Percentiles rank a stretch among this genome's conserved stretches.
These are phyloP conservation scores for Picea glauca DNA, from an alignment of 75 land plant genomes.

Conservation along the genomic window DNA sequence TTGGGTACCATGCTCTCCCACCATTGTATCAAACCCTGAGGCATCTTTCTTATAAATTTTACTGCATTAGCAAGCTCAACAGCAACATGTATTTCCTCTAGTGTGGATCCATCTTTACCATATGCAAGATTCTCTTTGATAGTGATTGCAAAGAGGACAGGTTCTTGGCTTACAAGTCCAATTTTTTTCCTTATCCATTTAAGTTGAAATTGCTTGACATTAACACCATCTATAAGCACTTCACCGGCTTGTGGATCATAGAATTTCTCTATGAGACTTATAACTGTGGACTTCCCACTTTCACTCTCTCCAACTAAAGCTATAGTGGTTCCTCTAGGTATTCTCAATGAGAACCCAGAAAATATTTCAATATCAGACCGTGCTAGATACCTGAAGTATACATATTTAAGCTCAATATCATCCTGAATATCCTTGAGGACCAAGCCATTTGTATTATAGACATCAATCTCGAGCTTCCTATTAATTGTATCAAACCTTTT, in stretches of 20 bases:
- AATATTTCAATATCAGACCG: constrained; percentile 36
- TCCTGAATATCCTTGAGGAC: constrained; percentile 37
- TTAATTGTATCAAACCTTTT: constrained; percentile 40
- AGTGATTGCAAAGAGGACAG: constrained; percentile 49
- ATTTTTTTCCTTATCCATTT: constrained; percentile 50
- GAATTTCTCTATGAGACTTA: constrained; percentile 41
- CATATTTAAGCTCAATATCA: constrained; percentile 40
- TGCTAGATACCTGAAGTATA: constrained; percentile 41
- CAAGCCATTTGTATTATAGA: constrained; percentile 33
- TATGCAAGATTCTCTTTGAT: constrained; percentile 52
- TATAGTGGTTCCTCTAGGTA: constrained; percentile 39
- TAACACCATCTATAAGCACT: constrained; percentile 38
- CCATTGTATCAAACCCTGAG: constrained; percentile 30
- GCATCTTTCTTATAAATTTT: constrained; percentile 42
- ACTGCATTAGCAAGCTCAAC: constrained; percentile 51
- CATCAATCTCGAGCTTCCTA: constrained; percentile 30
- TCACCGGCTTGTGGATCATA: constrained; percentile 46
- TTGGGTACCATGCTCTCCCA: constrained; percentile 49
- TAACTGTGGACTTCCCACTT: constrained; percentile 43
- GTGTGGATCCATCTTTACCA: constrained; percentile 38
- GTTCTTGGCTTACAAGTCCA: constrained; percentile 66
- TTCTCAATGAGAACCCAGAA: constrained; percentile 24
- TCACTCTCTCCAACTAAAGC: constrained; percentile 61
- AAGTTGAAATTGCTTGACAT: constrained; percentile 27
- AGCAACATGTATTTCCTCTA: constrained; percentile 32